Conservation (phyloP, 2,329 filamentous ascomycete species). For the Pseudogymnoascus sp. region DNA sequence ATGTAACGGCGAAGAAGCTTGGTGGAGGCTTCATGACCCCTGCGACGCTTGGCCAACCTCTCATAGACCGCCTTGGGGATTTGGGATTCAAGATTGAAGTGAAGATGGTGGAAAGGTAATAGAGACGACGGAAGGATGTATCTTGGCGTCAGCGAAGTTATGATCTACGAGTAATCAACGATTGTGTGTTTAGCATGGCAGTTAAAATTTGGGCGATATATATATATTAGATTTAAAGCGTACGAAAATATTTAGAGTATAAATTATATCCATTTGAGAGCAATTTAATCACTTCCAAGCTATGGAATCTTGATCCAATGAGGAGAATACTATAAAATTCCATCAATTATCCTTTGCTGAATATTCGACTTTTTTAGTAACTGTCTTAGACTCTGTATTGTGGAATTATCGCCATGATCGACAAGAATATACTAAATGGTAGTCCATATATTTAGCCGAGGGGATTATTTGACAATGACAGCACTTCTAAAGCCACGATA, state of each 20-base stretch:
- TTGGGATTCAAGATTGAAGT: slow-evolving; percentile 59
- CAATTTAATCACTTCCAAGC: not conserved
- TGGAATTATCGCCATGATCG: not conserved
- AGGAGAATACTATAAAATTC: not conserved
- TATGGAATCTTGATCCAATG: too few species aligned
- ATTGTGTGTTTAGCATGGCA: not conserved
- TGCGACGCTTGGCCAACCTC: slow-evolving; percentile 61
- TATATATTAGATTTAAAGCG: not conserved
- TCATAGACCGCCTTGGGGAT: slow-evolving; percentile 55
- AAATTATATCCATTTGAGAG: not conserved
- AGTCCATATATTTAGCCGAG: slow-evolving; percentile 4
- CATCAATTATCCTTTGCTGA: too few species aligned
- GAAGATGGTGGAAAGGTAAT: slow-evolving; percentile 34
- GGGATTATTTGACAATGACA: not conserved
- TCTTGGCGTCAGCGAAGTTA: not conserved
- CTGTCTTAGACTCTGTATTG: not conserved
- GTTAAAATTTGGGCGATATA: not conserved
- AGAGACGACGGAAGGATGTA: not conserved
- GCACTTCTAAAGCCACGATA: not conserved
- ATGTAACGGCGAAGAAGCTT: slow-evolving; percentile 41
- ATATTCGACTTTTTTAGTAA: not conserved
- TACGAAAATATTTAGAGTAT: not conserved
- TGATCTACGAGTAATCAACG: not conserved
- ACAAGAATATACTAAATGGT: not conserved
- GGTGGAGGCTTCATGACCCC: slow-evolving; percentile 66